Base-by-base conservation (phyloP, 140 eudicot species). In the Flaveria floridana region DNA sequence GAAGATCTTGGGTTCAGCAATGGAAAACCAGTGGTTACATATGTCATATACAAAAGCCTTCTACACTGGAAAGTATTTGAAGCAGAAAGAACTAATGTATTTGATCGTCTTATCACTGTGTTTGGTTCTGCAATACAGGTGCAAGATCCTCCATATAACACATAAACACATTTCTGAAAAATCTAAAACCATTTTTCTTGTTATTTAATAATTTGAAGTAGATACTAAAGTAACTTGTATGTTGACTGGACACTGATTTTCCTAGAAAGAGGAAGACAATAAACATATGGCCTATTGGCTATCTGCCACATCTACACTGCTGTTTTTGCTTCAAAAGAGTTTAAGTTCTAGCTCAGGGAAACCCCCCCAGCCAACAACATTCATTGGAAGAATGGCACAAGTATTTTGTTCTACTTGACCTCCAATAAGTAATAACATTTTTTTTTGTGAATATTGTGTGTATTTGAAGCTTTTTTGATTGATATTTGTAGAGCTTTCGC, bases 1-100 rank as follows among this genome's bases (percentile, higher is more conserved):
- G 84, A 88, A 75, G 85, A 86, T 84, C 86, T 90, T 74, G 98
- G 98, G 71, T 93, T 85, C 86, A 82, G 82, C 80, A 85, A 86
- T 78, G 98, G 97, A 71, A 85, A 91, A 80, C 98, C 98, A 39
- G 89, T 90, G 61, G 96, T 96, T 73, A 96, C 97, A 53, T 90
- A 79, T 70, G 87, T 88, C 15, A 82, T 93, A 58, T 93, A 88
- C 86, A 93, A 88, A 85, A 90, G 98, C 78, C 96, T 93, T 57
- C 46, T 84, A 50, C 88, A 93, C 57, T 93, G 98, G 98, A 90
- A 75, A 78, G 81, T 89, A 48, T 93, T 93, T 79, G 98, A 93
- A 85, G 87, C 87, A 68, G 97, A 93, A 86, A 83, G 75, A 81
- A 93, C 98, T 70, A 88, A 73, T 76, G 89, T 90, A 57, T 93